Conservation (phyloP, 768 basidiomycete species). For the Cystobasidium onofrii region DNA sequence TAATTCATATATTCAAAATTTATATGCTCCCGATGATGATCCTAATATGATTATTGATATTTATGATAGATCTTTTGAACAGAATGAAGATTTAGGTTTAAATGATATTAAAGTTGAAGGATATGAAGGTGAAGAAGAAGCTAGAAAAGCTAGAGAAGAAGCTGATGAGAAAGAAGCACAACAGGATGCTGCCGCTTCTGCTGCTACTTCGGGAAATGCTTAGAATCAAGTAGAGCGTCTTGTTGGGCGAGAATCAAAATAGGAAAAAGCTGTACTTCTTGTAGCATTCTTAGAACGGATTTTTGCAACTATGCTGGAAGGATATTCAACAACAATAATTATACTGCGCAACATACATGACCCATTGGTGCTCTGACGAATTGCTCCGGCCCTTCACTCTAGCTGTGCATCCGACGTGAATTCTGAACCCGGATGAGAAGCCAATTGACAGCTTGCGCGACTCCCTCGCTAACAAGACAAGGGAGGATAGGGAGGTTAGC, state of each 20-base stretch:
- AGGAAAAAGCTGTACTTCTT: neutral
- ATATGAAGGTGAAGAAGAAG: conserved; percentile 36
- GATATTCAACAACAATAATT: neutral
- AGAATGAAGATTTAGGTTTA: conserved; percentile 89
- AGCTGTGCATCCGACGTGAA: conserved; percentile 15
- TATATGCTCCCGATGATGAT: conserved; percentile 95
- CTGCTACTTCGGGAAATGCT: neutral
- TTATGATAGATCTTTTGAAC: conserved; percentile 77
- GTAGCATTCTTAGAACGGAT: neutral
- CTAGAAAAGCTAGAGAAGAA: conserved; percentile 15
- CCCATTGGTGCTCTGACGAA: too few relatives aligned
- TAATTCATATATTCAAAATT: conserved; percentile 89
- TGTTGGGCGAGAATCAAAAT: neutral
- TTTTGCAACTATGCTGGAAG: neutral
- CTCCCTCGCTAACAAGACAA: conserved; percentile 82
- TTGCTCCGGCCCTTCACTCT: too few relatives aligned
- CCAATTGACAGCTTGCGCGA: conserved; percentile 87
- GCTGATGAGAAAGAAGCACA: conserved; percentile 4
- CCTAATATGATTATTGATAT: conserved; percentile 77
- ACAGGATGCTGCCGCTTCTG: neutral
- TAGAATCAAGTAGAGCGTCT: too few relatives aligned
- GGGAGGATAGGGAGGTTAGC: too few relatives aligned
- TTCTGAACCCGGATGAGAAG: conserved; percentile 87
- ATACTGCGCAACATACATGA: too few relatives aligned
- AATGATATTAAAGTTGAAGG: conserved; percentile 42